Conservation (phyloP, 1,284 basidiomycete species). For the Gymnopus androsaceus region DNA sequence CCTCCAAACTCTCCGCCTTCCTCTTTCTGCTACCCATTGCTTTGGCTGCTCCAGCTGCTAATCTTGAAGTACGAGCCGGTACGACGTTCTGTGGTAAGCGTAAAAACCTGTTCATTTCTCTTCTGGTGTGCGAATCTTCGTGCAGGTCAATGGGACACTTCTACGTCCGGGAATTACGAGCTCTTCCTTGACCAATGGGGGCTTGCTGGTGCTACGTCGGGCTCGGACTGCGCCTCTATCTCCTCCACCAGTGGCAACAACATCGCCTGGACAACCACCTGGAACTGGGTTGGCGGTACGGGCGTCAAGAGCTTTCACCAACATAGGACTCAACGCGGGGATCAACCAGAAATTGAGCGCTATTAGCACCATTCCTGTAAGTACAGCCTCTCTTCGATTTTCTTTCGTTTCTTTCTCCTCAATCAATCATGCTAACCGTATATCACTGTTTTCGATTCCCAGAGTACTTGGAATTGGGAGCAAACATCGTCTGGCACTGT, state of each 20-base stretch:
- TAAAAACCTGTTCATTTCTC: background rate
- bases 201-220: conserved; percentile 33
- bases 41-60: conserved; percentile 30
- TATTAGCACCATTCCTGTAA: conserved; percentile 57
- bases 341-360: conserved; percentile 54
- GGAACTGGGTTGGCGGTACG: conserved; percentile 54
- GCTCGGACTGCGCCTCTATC: conserved; percentile 58
- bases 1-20: conserved; percentile 23
- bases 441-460: background rate
- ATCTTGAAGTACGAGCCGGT: conserved; percentile 31
- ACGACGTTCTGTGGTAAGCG: conserved; percentile 18
- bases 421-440: background rate
- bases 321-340: conserved; percentile 54
- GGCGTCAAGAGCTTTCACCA: conserved; percentile 65
- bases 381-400: conserved; percentile 20
- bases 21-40: conserved; percentile 29
- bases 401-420: background rate
- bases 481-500: conserved; percentile 32
- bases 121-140: background rate
- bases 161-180: conserved; percentile 12
- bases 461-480: conserved; percentile 49
- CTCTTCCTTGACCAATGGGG: conserved; percentile 20
- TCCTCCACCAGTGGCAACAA: conserved; percentile 45
- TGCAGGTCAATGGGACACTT: conserved; percentile 21
- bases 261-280: conserved; percentile 55